These are phyloP conservation scores for Melaleuca alternifolia DNA, from an alignment of 345 rosid genomes.

Conservation along the genomic window DNA sequence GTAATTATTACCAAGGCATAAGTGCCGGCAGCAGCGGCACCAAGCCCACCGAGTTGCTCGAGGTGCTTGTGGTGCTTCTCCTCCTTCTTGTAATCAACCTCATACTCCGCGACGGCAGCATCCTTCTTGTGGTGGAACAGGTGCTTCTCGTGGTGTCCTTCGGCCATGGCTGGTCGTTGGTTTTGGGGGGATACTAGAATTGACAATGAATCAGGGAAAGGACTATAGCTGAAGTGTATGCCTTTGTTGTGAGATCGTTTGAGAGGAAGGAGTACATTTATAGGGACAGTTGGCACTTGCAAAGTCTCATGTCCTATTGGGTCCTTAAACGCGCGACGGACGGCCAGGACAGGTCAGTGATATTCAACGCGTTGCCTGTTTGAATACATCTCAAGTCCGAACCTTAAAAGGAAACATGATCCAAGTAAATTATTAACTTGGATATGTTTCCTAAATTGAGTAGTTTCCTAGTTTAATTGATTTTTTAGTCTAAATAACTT, in stretches of 20 bases:
- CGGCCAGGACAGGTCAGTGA: not conserved
- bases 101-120: not conserved
- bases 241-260: not conserved
- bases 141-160: constrained; percentile 27
- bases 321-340: not conserved
- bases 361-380: not conserved
- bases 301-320: not conserved
- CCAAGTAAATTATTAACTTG: no score
- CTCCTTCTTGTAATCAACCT: constrained; percentile 28
- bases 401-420: no score
- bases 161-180: constrained; percentile 16
- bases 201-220: not conserved
- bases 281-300: not conserved
- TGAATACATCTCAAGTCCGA: no score
- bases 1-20: constrained; percentile 31
- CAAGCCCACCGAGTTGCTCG: constrained; percentile 40
- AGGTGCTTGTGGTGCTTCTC: constrained; percentile 57
- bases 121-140: constrained; percentile 29
- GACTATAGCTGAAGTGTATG: no score
- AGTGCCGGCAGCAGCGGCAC: constrained; percentile 31
- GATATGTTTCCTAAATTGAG: no score
- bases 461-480: no score
- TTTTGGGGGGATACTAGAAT: not conserved
- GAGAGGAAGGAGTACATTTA: not conserved
- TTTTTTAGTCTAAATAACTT: no score